phyloP scores from a whole-genome alignment of 768 basidiomycete genomes.

The Mrakia blollopis region DNA sequence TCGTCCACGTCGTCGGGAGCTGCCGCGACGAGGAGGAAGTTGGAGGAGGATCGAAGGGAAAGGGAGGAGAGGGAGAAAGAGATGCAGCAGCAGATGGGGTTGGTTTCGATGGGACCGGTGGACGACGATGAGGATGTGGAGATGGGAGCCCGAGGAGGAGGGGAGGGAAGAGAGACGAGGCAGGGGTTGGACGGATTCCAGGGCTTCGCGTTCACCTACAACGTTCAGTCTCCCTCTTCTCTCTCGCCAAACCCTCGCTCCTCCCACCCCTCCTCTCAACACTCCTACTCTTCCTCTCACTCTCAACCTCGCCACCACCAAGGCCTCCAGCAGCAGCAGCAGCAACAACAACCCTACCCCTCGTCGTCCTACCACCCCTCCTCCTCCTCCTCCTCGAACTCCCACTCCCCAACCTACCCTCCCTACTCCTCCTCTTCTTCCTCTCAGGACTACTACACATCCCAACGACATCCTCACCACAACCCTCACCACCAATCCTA shows the following conservation, averaged over 20 bases:
- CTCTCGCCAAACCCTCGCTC: not conserved
- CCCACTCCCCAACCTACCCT: not conserved
- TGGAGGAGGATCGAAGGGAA: not conserved
- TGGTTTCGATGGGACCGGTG: not conserved
- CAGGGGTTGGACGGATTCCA: not conserved
- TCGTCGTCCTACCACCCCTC: not conserved
- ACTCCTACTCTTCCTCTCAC: not conserved
- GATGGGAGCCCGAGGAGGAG: not conserved
- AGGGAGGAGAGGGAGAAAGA: not conserved
- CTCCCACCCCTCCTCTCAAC: not conserved
- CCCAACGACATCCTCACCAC: not conserved
- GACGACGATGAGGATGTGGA: constrained; percentile 1
- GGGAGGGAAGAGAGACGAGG: too few species aligned
- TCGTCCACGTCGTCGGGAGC: not conserved
- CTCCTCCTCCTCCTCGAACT: not conserved
- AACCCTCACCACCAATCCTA: not conserved
- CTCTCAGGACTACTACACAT: not conserved
- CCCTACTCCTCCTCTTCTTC: not conserved
- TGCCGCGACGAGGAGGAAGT: not conserved
- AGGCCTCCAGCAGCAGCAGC: not conserved
- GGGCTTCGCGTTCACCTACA: constrained; percentile 4
- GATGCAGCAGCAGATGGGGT: not conserved
- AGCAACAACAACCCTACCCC: not conserved
- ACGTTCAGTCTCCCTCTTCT: not conserved
- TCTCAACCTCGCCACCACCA: too few species aligned